These are phyloP conservation scores for Cudoniella acicularis DNA, from an alignment of 495 filamentous ascomycete species.

Conservation along the genomic window DNA sequence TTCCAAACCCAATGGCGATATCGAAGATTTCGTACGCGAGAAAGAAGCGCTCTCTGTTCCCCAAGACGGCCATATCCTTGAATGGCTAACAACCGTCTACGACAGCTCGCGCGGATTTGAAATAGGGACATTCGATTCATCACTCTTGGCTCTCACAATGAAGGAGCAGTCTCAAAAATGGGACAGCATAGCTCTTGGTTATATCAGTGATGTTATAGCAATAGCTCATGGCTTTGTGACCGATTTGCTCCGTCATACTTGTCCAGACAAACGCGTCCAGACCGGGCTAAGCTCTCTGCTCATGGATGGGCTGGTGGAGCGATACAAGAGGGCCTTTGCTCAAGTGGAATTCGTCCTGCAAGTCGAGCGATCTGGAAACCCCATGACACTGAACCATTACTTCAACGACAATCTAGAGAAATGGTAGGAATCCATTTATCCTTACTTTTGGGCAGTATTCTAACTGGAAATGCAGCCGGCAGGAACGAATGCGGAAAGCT, in stretches of 20 bases:
- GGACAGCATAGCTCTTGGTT: background rate
- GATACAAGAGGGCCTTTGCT: slow-evolving; percentile 34
- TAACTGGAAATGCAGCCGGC: background rate
- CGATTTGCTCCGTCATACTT: background rate
- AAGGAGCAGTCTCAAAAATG: slow-evolving; percentile 4
- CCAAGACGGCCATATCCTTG: background rate
- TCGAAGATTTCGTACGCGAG: background rate
- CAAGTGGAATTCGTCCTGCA: slow-evolving; percentile 37
- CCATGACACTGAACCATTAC: slow-evolving; percentile 45
- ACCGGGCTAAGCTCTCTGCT: slow-evolving; percentile 23
- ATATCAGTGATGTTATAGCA: background rate
- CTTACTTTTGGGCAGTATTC: background rate
- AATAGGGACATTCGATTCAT: background rate
- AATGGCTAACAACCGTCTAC: background rate
- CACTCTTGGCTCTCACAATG: background rate
- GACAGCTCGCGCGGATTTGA: background rate
- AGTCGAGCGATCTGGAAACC: slow-evolving; percentile 36
- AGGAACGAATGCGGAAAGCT: slow-evolving; percentile 23
- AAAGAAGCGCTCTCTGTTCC: background rate
- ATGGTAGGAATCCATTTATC: background rate
- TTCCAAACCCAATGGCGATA: too few species aligned
- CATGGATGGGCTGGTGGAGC: slow-evolving; percentile 29
- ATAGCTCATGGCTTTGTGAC: background rate
- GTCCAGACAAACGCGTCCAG: slow-evolving; percentile 1
- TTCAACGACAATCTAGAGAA: slow-evolving; percentile 39